Evolutionary conservation across 805 yeast species (phyloP).

Genomic region (Ogataea ramenticola): DNA sequence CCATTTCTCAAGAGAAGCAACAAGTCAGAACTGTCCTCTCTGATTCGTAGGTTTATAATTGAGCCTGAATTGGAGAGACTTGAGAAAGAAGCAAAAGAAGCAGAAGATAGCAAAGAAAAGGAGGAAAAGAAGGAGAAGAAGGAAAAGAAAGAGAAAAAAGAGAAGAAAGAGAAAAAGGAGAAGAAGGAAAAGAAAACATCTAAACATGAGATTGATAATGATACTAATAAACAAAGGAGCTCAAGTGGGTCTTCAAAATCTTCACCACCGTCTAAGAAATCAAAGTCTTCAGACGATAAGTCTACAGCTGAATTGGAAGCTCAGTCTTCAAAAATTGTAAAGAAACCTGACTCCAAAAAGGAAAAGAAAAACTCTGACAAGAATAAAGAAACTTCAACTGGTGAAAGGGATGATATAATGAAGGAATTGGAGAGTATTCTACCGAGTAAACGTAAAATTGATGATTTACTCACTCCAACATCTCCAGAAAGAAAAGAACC

Average conservation of each 20-base stretch:
- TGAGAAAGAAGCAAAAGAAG: too few species aligned
- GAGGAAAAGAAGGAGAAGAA: background rate
- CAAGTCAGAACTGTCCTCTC: conserved; percentile 48
- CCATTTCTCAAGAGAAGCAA: conserved; percentile 47
- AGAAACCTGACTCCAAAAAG: background rate
- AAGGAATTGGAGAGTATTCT: background rate
- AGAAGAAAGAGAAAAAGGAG: background rate
- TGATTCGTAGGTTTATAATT: background rate
- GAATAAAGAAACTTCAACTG: background rate
- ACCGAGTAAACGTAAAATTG: background rate
- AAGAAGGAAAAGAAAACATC: too few species aligned
- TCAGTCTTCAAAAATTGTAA: background rate
- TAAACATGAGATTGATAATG: too few species aligned
- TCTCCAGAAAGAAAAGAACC: background rate
- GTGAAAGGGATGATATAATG: background rate
- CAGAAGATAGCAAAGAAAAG: background rate
- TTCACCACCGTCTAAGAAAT: background rate
- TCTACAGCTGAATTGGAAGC: too few species aligned
- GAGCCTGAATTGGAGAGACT: background rate
- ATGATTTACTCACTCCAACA: background rate
- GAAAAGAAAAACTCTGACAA: too few species aligned
- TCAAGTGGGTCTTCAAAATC: background rate
- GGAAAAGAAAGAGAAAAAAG: background rate
- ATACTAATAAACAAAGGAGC: too few species aligned
- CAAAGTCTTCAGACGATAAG: too few species aligned